These are phyloP conservation scores for Rubus parviflorus DNA, from an alignment of 306 rosid genomes.

Conservation along the genomic window DNA sequence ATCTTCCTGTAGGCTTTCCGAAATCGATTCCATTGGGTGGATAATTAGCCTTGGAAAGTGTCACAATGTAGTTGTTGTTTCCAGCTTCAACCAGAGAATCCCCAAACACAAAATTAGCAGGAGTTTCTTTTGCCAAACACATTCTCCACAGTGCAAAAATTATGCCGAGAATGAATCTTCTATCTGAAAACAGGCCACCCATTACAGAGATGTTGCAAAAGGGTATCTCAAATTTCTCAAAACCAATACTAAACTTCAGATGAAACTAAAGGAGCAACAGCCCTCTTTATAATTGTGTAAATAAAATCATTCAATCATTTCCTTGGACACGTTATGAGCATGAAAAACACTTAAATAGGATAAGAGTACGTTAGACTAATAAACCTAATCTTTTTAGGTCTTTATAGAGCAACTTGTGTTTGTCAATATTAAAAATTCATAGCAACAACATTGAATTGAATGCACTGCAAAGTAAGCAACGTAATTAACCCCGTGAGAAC, in stretches of 20 bases:
- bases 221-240: constrained; percentile 2
- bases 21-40: constrained; percentile 69
- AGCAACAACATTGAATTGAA: constrained; percentile 32
- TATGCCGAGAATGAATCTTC: constrained; percentile 14
- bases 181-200: constrained; percentile 31
- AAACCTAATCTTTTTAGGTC: too few species aligned
- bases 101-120: constrained; percentile 70
- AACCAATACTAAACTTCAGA: neutral
- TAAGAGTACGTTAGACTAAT: neutral
- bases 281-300: neutral
- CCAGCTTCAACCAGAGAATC: constrained; percentile 75
- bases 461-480: constrained; percentile 28
- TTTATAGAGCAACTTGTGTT: neutral
- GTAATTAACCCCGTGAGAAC: constrained; percentile 9
- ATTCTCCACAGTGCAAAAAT: constrained; percentile 22
- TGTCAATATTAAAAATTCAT: neutral
- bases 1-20: constrained; percentile 68
- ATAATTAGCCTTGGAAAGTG: constrained; percentile 56
- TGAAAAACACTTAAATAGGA: neutral
- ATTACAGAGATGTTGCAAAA: constrained; percentile 18
- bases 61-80: constrained; percentile 58
- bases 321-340: neutral
- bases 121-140: constrained; percentile 35
- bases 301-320: neutral
- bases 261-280: neutral